phyloP scores from a whole-genome alignment of 2,329 filamentous ascomycete species.

The Cytospora leucostoma region DNA sequence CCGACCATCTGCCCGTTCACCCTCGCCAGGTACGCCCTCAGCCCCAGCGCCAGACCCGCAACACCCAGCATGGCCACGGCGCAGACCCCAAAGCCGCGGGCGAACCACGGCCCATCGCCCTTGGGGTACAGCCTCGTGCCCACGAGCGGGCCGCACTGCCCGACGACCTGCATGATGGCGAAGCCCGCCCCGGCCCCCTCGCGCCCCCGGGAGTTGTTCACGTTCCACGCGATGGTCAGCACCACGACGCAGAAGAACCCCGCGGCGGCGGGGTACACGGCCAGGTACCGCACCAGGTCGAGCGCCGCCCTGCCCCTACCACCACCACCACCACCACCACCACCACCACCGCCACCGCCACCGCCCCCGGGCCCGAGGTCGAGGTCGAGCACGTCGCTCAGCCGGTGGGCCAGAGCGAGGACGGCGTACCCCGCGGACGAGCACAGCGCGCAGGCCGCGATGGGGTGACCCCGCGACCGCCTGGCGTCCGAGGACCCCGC shows the following conservation, averaged over 20 bases:
- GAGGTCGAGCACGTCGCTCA: constrained; percentile 52
- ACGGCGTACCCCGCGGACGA: constrained; percentile 61
- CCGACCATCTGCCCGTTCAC: constrained; percentile 51
- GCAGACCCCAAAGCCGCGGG: constrained; percentile 63
- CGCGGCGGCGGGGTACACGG: constrained; percentile 74
- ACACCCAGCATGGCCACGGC: constrained; percentile 64
- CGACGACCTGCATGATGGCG: constrained; percentile 77
- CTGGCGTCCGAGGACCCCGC: constrained; percentile 71
- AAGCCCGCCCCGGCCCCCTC: constrained; percentile 74
- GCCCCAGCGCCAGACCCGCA: constrained; percentile 52
- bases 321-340: too few relatives aligned
- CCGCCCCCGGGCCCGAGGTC: constrained; percentile 39
- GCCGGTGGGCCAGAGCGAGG: constrained; percentile 59
- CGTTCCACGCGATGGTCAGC: constrained; percentile 81
- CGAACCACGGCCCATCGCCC: constrained; percentile 61
- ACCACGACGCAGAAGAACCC: constrained; percentile 87
- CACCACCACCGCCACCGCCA: too few relatives aligned
- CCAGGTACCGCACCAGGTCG: constrained; percentile 63
- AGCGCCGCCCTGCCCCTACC: constrained; percentile 30
- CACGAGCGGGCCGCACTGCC: constrained; percentile 76
- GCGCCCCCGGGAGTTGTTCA: constrained; percentile 72
- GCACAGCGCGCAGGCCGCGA: constrained; percentile 68
- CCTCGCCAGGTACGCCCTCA: constrained; percentile 56
- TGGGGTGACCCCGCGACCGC: constrained; percentile 62
- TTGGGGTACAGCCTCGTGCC: constrained; percentile 67